These are phyloP conservation scores for Podospora comata DNA, from an alignment of 495 filamentous ascomycete species.

Conservation along the genomic window DNA sequence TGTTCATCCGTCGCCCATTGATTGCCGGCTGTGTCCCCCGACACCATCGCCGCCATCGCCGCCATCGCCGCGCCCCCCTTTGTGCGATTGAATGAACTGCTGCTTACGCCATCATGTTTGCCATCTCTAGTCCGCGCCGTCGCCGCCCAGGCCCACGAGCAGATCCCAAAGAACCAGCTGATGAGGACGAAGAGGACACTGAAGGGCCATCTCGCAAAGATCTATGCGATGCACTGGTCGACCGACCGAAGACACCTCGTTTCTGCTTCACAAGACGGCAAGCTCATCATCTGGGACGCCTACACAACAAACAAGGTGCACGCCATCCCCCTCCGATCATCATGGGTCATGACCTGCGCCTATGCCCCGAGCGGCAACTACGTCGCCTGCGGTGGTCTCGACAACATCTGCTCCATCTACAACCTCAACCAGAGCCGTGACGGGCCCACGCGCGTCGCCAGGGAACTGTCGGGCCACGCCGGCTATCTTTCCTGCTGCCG, in stretches of 20 bases:
- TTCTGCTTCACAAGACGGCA: slow-evolving; percentile 97
- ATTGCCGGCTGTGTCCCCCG: neutral
- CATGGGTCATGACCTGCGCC: slow-evolving; percentile 99
- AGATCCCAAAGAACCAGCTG: slow-evolving; percentile 78
- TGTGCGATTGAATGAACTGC: slow-evolving; percentile 14
- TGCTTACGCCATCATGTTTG: slow-evolving; percentile 14
- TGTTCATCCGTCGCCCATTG: neutral
- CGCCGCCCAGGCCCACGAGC: slow-evolving; percentile 81
- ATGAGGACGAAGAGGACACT: slow-evolving; percentile 95
- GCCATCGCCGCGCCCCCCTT: slow-evolving; percentile 5
- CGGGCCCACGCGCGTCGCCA: slow-evolving; percentile 91
- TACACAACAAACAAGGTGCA: slow-evolving; percentile 99
- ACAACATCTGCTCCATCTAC: slow-evolving; percentile 99
- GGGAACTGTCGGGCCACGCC: slow-evolving; percentile 94
- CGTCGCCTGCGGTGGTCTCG: slow-evolving; percentile 95
- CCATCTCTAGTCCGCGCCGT: slow-evolving; percentile 74
- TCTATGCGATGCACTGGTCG: slow-evolving; percentile 99
- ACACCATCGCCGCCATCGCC: neutral
- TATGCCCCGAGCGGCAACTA: slow-evolving; percentile 98
- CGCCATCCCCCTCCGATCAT: slow-evolving; percentile 96
- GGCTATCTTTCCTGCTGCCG: slow-evolving; percentile 98
- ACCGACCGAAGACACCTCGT: slow-evolving; percentile 97
- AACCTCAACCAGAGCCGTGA: slow-evolving; percentile 92
- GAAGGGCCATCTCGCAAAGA: slow-evolving; percentile 97
- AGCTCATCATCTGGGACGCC: slow-evolving; percentile 99